Conservation (phyloP, 768 basidiomycete genomes). For the Inosperma sp. region DNA sequence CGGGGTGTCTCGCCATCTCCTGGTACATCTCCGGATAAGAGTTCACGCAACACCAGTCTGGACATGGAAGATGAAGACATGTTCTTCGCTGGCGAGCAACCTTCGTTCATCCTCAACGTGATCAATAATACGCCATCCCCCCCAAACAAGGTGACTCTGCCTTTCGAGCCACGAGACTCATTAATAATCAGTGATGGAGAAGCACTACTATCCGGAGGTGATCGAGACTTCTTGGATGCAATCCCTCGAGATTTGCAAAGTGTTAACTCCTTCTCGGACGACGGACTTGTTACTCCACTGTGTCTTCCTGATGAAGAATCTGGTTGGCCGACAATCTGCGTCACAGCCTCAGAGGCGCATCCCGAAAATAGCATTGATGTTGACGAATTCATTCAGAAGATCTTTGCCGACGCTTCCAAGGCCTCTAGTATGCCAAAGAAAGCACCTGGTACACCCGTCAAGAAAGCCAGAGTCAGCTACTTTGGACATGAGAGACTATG, state of each 20-base stretch:
- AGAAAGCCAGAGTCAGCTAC: conserved; percentile 59
- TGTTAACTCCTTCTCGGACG: conserved; percentile 58
- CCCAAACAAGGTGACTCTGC: conserved; percentile 41
- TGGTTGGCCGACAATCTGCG: conserved; percentile 58
- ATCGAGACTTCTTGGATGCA: conserved; percentile 29
- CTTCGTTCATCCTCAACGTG: conserved; percentile 55
- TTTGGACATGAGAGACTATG: conserved; percentile 61
- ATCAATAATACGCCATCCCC: conserved; percentile 57
- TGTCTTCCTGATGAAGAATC: conserved; percentile 48
- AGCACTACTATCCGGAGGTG: conserved; percentile 26
- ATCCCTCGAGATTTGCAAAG: conserved; percentile 61
- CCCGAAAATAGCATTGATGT: conserved; percentile 38
- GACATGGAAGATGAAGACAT: conserved; percentile 52
- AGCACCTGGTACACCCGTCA: conserved; percentile 79
- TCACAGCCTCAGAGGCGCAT: conserved; percentile 41
- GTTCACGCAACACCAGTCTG: conserved; percentile 18
- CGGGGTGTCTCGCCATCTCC: conserved; percentile 42
- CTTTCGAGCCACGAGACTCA: conserved; percentile 66
- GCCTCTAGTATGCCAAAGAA: conserved; percentile 49
- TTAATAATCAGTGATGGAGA: conserved; percentile 63
- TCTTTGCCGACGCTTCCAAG: conserved; percentile 57
- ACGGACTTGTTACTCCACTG: conserved; percentile 69
- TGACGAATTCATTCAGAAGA: conserved; percentile 69
- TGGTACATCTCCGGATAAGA: conserved; percentile 42
- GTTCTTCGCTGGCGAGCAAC: conserved; percentile 47